A percentile compares a stretch with the other conserved stretches of the same genome.
These are phyloP conservation scores for Cladosporium sphaerospermum DNA, from an alignment of 2,329 filamentous ascomycete species.

Conservation along the genomic window DNA sequence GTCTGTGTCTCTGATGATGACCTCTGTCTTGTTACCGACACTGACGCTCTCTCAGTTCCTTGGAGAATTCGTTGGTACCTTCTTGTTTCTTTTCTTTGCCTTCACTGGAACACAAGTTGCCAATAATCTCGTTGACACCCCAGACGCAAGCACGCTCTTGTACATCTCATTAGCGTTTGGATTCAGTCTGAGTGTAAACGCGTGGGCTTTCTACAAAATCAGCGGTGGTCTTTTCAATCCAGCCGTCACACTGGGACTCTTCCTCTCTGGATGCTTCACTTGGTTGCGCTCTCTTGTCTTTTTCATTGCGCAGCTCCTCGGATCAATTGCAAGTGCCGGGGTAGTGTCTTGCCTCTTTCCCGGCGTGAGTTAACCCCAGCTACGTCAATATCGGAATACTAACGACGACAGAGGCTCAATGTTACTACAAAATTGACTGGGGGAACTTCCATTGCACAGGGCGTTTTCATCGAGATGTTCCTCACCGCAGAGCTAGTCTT, in stretches of 20 bases:
- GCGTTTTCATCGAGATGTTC: conserved; percentile 32
- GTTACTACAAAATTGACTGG: conserved; percentile 25
- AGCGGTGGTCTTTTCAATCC: conserved; percentile 27
- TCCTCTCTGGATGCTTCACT: conserved; percentile 23
- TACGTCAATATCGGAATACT: not conserved
- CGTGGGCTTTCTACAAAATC: conserved; percentile 25
- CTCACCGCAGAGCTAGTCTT: conserved; percentile 26
- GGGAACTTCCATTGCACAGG: conserved; percentile 23
- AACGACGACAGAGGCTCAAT: not conserved
- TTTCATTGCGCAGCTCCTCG: conserved; percentile 31
- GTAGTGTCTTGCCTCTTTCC: conserved; percentile 25
- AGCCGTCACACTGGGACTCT: conserved; percentile 27
- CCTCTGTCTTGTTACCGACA: not conserved
- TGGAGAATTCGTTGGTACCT: conserved; percentile 31
- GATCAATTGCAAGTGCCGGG: conserved; percentile 26
- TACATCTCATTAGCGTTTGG: conserved; percentile 27
- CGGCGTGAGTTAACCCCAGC: conserved; percentile 16
- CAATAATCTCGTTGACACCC: not conserved
- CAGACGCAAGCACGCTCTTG: conserved; percentile 18
- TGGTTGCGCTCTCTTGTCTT: conserved; percentile 22
- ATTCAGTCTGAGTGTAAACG: conserved; percentile 25
- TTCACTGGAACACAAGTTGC: conserved; percentile 16
- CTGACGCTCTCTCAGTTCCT: not conserved
- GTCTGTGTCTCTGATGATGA: not conserved
- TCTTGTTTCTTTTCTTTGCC: conserved; percentile 32